Evolutionary conservation across 2,329 filamentous ascomycete species (phyloP), one percentile per base, ranked within the genome.

Genomic region (Claviceps maximensis): DNA sequence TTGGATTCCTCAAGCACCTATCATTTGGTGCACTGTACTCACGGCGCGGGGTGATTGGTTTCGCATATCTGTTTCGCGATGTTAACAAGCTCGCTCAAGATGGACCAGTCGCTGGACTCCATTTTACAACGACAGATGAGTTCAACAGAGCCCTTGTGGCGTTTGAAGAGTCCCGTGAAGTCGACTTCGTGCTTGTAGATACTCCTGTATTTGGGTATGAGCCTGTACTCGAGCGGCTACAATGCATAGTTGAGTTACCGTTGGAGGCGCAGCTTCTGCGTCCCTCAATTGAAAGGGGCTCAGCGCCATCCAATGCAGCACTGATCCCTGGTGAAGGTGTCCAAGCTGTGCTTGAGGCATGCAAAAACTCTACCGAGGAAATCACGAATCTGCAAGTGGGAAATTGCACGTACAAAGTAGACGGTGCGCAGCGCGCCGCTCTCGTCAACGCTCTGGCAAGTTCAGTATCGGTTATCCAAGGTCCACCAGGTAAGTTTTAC

Each of bases 121-220:
- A 73, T 23, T 74, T 86, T 23, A 62, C 68, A 0, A 74, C 79
- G 19, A 62, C 66, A 2, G 56, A 62, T 0, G 72, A 73, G 0
- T 57, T 84, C 1, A 60, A 65, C 0, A 73, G 73, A 8, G 69
- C 76, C 0, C 59, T 87, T 0, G 44, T 68, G 0, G 71, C 66
- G 0, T 59, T 83, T 7, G 57, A 63, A 0, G 47, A 36, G 0
- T 53, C 27, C 38, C 41, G 57, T 0, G 51, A 54, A 0, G 54
- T 77, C 3, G 62, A 61, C 1, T 82, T 87, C 46, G 62, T 83
- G 0, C 65, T 82, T 2, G 76, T 87, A 0, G 76, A 86, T 44
- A 83, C 84, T 0, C 72, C 84, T 0, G 73, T 83, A 0, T 89
- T 87, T 61, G 80, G 84, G 0, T 87, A 82, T 53, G 80, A 87